These are phyloP conservation scores for Termitomyces sp. DNA, from an alignment of 768 basidiomycete species.

Conservation along the genomic window DNA sequence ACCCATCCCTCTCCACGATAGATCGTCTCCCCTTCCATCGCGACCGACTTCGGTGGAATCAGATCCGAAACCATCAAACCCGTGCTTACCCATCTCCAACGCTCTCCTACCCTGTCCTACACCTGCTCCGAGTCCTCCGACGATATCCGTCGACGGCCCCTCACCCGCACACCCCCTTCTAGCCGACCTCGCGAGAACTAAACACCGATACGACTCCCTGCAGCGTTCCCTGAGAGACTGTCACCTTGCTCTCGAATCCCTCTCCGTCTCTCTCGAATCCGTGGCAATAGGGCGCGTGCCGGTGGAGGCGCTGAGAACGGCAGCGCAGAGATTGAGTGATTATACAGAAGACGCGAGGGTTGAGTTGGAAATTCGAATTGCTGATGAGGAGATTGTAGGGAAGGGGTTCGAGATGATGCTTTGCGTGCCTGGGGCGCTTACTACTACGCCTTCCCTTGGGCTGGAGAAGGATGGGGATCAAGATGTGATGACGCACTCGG, in stretches of 20 bases:
- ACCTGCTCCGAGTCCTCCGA: neutral
- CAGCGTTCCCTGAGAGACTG: constrained; percentile 31
- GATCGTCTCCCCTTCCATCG: neutral
- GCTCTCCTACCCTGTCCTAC: neutral
- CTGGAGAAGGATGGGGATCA: constrained; percentile 4
- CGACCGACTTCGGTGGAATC: neutral
- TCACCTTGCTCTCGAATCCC: constrained; percentile 57
- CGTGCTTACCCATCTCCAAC: neutral
- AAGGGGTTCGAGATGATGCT: constrained; percentile 71
- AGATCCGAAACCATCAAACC: neutral
- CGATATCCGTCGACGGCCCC: constrained; percentile 1
- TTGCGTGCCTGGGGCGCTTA: constrained; percentile 47
- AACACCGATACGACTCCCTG: constrained; percentile 25
- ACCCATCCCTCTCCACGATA: neutral
- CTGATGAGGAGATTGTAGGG: constrained; percentile 65
- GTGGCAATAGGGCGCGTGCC: constrained; percentile 15
- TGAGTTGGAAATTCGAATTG: constrained; percentile 74
- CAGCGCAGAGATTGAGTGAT: constrained; percentile 63
- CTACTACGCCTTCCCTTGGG: neutral
- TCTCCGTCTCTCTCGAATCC: constrained; percentile 33
- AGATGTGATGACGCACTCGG: constrained; percentile 23
- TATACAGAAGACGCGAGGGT: constrained; percentile 78
- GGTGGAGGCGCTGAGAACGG: constrained; percentile 40
- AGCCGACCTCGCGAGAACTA: constrained; percentile 36
- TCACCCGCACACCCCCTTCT: constrained; percentile 35